Evolutionary conservation across 192 early-diverging fungal species (phyloP), one percentile per base, ranked within the genome.

Genomic region (Linnemannia schmuckeri): DNA sequence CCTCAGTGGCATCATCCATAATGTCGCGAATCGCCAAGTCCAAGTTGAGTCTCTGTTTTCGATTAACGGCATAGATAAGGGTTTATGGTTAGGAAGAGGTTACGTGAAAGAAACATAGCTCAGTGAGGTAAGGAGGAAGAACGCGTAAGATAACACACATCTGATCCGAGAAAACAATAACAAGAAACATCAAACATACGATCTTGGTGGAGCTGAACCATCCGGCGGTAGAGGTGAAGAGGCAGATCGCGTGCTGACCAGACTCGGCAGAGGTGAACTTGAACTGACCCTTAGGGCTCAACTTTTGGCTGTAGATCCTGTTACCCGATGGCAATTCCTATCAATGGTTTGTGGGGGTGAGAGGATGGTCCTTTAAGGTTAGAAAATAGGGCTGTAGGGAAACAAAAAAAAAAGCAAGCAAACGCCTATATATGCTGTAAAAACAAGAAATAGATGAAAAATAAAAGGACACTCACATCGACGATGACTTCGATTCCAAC

Each of bases 211-310:
- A 91, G 35, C 92, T 90, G 88, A 97, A 93, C 96, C 96, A 97
- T n/a, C 92, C 90, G 44, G 91, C 88, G 24, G 92, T 88, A 6
- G 89, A 90, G 15, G 92, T 91, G 79, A 91, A 93, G 72, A 99
- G 89, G 89, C 99, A 99, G 72, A 99, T 97, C 24, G 92, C 89
- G 89, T 99, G 97, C 83, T 97, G 94, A 66, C 98, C 97, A 47
- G 95, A 92, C 74, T 96, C 95, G 35, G 95, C 91, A 30, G 98
- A 94, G 18, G 97, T 97, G 81, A 99, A 99, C 46, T 94, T 95
- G 83, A 99, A 99, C 82, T 94, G 93, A 68, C 97, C 98, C 84
- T 90, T 86, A 69, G 92, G 77, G 7, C 81, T 79, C 73, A 95
- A 93, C 88, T 95, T 96, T 85, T 95, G 95, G 82, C 96, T 95